Base-by-base conservation (phyloP, 208 protist species). In the Leishmania braziliensis region DNA sequence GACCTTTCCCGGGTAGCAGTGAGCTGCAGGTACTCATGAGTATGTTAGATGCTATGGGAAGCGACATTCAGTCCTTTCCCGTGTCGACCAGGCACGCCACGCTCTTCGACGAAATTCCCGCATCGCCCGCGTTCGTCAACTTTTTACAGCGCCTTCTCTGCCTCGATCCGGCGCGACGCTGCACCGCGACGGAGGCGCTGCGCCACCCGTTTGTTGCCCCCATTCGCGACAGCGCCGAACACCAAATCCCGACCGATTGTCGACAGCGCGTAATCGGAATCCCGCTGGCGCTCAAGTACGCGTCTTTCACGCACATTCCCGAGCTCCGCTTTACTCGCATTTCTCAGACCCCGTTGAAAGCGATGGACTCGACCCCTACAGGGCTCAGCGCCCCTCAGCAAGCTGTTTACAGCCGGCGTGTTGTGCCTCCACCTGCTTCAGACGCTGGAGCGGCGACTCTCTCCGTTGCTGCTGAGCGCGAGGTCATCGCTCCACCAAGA, bases 1-100 rank as follows among this genome's bases (percentile, higher is more conserved):
- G 68, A 77, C 89, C 69, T 84, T 96, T 88, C 84, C 70, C 80
- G 71, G 93, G 62, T 73, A 87, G 46, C 74, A 94, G 79, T 36
- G 93, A 93, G 26, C 79, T 96, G 39, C 90, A 93, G 78, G 90
- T 95, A 36, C 86, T 90, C 78, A 86, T 93, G 77, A 86, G 88
- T 50, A 92, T 96, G 72, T 85, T 90, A 29, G 83, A 89, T 43
- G 75, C 81, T 23, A 58, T 95, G 20, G 91, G 91, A 9, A 94
- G 89, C 62, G 88, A 88, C 56, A 91, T 95, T 78, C 54, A 81
- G 6, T 77, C 77, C 5, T 96, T 85, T 77, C 93, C 93, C 3
- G 65, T 65, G 3, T 82, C 79, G 36, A 83, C 78, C 16, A 69
- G 54, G 46, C 65, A 84, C 16, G 33, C 78, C 23, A 81, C 85